phyloP scores from a whole-genome alignment of 176 grass and related monocot species.

The Oryza glumipatula region DNA sequence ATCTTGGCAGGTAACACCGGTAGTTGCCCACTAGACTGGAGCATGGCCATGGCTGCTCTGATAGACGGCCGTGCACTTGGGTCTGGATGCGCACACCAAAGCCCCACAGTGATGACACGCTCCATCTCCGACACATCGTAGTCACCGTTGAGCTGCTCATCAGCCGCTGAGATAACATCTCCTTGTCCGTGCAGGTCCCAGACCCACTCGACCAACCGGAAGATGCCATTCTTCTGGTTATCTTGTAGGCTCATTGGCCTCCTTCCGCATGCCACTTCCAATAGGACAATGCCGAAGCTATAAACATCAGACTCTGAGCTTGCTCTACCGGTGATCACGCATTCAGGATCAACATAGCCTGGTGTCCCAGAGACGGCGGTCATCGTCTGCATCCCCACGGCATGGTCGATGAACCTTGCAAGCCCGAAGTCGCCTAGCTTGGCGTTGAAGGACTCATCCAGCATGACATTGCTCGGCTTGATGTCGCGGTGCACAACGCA shows the following conservation, averaged over 20 bases:
- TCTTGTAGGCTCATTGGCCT: conserved; percentile 27
- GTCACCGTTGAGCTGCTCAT: conserved; percentile 28
- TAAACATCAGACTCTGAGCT: conserved; percentile 48
- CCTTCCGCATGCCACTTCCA: conserved; percentile 50
- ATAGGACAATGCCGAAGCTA: conserved; percentile 36
- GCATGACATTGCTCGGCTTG: conserved; percentile 43
- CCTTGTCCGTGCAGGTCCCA: conserved; percentile 55
- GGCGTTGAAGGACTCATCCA: conserved; percentile 33
- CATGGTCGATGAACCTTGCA: conserved; percentile 40
- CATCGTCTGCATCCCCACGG: conserved; percentile 35
- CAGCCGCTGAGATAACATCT: conserved; percentile 33
- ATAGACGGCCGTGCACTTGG: conserved; percentile 39
- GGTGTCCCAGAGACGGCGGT: conserved; percentile 32
- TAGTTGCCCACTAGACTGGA: conserved; percentile 38
- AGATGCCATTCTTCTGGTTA: conserved; percentile 3
- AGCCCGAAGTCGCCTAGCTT: conserved; percentile 50
- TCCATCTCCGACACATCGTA: conserved; percentile 34
- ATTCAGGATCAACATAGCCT: conserved; percentile 40
- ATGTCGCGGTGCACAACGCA: conserved; percentile 37
- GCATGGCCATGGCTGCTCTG: conserved; percentile 24
- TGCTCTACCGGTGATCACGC: conserved; percentile 8
- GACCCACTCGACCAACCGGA: conserved; percentile 49
- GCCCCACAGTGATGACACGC: conserved; percentile 41
- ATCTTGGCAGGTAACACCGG: conserved; percentile 47
- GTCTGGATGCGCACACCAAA: conserved; percentile 63